Evolutionary conservation across 140 eudicot genomes (phyloP), one percentile per base, ranked within the genome.

Genomic region (Anethum foeniculum): DNA sequence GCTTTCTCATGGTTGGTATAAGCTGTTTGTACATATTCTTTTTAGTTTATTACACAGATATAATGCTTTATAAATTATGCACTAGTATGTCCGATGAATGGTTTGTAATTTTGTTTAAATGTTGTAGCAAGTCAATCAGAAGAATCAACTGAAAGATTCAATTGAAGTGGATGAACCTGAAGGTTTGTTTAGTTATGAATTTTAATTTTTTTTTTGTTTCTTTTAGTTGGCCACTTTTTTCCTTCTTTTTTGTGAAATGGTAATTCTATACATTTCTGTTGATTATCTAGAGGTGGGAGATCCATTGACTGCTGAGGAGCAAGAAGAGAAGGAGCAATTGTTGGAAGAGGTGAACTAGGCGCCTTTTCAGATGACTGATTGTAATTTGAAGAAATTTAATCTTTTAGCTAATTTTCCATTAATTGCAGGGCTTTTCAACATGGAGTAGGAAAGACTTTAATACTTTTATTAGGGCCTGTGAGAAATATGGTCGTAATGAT

Each of bases 371-470:
- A 25, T 27, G 36, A 4, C 54, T 75, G 14, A 13, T 75, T 3
- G 6, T 36, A 12, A n/a, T 75, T 75, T 27, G 52, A n/a, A 44
- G 10, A 14, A 47, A 75, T 25, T 10, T 74, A 13, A 12, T 47
- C 52, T 16, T 28, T 14, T 28, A 79, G 5, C 58, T 77, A 7
- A 58, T 38, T 13, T 64, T 72, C 65, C 16, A 75, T 71, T 27
- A 56, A 12, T 67, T 52, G 30, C 78, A 96, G 99, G 99, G 99
- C 25, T 96, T 96, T 67, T 91, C 99, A 7, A 86, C 94, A 13
- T 96, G 99, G 99, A 93, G 97, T 78, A 90, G 96, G 82, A 93
- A 89, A 85, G 99, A 96, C 86, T 96, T 93, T 78, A 96, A 93
- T 84, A 85, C 92, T 41, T 96, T 93, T 80, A 88, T 91, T 38